Conservation (phyloP, 2,329 filamentous ascomycete species). For the Onygena corvina region DNA sequence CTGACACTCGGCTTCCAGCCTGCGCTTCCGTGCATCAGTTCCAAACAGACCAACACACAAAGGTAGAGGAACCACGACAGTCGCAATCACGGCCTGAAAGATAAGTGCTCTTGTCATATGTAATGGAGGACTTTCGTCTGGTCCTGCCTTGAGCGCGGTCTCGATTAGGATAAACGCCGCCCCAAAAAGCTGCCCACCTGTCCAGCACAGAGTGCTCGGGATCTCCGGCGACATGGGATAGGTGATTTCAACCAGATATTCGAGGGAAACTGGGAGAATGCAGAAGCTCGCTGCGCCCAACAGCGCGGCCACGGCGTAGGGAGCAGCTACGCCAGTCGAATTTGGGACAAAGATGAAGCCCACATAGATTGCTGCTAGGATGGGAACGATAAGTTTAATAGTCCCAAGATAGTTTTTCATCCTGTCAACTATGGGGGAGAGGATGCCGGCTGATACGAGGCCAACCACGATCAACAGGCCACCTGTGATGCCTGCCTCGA, state of each 20-base stretch:
- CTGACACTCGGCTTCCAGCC: conserved; percentile 30
- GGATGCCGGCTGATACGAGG: conserved; percentile 61
- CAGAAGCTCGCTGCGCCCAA: conserved; percentile 71
- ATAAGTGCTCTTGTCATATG: conserved; percentile 67
- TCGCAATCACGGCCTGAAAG: conserved; percentile 62
- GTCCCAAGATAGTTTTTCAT: conserved; percentile 66
- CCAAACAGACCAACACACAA: conserved; percentile 61
- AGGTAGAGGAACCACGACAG: conserved; percentile 54
- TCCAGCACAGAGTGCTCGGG: conserved; percentile 72
- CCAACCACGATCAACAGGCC: conserved; percentile 83
- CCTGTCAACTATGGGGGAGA: conserved; percentile 70
- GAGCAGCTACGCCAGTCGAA: conserved; percentile 36
- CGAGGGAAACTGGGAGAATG: conserved; percentile 71
- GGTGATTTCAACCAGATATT: conserved; percentile 76
- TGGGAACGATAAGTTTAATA: conserved; percentile 61
- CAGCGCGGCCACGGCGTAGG: conserved; percentile 62
- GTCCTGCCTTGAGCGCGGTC: conserved; percentile 52
- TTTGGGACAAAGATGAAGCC: conserved; percentile 72
- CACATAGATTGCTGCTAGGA: conserved; percentile 63
- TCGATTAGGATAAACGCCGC: conserved; percentile 74
- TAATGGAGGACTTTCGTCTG: conserved; percentile 45
- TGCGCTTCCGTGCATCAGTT: conserved; percentile 28
- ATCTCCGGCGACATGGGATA: conserved; percentile 81
- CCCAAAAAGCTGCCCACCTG: conserved; percentile 72
- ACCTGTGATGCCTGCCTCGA: conserved; percentile 78